Evolutionary conservation across 164 flowering plant species (phyloP).

Genomic region (Magnolia changhungtana): DNA sequence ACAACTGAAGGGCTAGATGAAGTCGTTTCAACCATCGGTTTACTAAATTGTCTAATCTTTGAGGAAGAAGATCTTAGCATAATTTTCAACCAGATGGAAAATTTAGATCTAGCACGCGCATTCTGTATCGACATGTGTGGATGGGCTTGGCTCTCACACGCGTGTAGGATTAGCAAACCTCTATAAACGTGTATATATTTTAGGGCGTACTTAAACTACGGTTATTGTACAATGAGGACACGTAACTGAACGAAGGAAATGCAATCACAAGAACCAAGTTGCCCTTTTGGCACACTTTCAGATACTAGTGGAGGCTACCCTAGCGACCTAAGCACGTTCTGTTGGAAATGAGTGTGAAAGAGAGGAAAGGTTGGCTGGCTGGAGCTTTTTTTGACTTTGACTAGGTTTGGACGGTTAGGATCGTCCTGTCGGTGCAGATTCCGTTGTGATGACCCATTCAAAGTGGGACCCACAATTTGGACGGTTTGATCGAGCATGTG

Average conservation of each 20-base stretch:
- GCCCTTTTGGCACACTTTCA: slow-evolving; percentile 21
- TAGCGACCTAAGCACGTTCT: neutral
- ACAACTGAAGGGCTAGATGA: neutral
- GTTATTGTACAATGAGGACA: neutral
- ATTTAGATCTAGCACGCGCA: too few species aligned
- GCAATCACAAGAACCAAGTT: slow-evolving; percentile 7
- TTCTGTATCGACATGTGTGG: too few species aligned
- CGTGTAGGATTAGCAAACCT: too few species aligned
- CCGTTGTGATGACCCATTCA: neutral
- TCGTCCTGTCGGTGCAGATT: neutral
- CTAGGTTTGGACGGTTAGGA: neutral
- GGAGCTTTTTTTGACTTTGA: neutral
- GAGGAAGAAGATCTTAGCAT: neutral
- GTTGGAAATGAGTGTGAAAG: neutral
- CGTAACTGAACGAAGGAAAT: neutral
- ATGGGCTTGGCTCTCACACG: too few species aligned
- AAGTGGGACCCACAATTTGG: neutral
- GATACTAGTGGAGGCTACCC: slow-evolving; percentile 13
- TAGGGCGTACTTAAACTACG: too few species aligned
- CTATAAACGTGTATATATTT: too few species aligned
- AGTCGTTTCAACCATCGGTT: too few species aligned
- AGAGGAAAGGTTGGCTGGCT: neutral
- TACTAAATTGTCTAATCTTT: neutral
- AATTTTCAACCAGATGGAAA: too few species aligned
- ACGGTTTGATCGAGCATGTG: neutral